A percentile compares a stretch with the other conserved stretches of the same genome.
These are phyloP conservation scores for Leccinellum albellum DNA, from an alignment of 768 basidiomycete species.

Conservation along the genomic window DNA sequence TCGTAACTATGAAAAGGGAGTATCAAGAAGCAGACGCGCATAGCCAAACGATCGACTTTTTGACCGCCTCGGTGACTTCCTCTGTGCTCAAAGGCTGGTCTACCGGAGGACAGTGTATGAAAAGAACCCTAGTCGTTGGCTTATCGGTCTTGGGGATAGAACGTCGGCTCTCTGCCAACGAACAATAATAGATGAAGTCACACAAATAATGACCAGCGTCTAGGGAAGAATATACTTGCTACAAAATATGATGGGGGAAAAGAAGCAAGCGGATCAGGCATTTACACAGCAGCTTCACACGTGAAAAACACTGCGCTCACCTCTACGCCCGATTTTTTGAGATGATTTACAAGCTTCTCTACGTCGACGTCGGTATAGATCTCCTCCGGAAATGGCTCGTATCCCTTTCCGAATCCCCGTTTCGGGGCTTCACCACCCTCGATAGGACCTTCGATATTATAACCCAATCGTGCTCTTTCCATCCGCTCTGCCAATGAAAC, in stretches of 20 bases:
- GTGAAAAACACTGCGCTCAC: constrained; percentile 20
- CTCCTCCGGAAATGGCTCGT: constrained; percentile 35
- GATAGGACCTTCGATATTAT: constrained; percentile 22
- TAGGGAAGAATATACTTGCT: constrained; percentile 71
- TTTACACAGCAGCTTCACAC: neutral
- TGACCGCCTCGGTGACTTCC: constrained; percentile 65
- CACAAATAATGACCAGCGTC: constrained; percentile 75
- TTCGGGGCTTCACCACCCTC: constrained; percentile 30
- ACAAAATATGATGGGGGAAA: constrained; percentile 1
- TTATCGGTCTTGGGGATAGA: constrained; percentile 29
- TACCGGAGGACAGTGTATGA: constrained; percentile 70
- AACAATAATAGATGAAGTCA: constrained; percentile 76
- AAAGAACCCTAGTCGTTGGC: constrained; percentile 47
- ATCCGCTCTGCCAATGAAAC: constrained; percentile 26
- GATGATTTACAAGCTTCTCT: constrained; percentile 34
- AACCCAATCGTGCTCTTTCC: constrained; percentile 30
- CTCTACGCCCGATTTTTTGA: constrained; percentile 31
- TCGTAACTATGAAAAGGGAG: constrained; percentile 1
- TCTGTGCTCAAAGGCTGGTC: constrained; percentile 60
- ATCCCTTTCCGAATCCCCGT: constrained; percentile 36
- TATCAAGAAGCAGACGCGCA: constrained; percentile 28
- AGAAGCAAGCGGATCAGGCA: neutral
- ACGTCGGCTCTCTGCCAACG: constrained; percentile 64
- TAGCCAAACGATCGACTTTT: constrained; percentile 59
- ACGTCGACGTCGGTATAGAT: constrained; percentile 36